Base-by-base conservation (phyloP, 2,329 filamentous ascomycete genomes). In the Xylariaceae sp. region DNA sequence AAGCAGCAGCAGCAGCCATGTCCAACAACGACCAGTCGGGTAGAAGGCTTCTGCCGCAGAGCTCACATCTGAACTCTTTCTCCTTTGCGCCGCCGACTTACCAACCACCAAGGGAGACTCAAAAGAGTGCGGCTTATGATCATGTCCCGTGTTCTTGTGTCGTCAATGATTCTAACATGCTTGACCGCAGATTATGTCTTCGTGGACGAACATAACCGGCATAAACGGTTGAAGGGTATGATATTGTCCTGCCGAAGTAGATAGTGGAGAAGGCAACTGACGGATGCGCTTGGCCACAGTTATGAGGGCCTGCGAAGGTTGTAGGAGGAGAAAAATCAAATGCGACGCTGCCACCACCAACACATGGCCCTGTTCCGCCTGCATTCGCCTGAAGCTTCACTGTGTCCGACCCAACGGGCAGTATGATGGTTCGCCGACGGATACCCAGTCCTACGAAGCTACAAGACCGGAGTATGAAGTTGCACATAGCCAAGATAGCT, bases 261-360 rank as follows among this genome's bases (percentile, higher is more conserved):
- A 53, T 44, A 40, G 43, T 23, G 19, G 29, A 53, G 29, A 44
- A 44, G 37, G 21, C 54, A 57, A 51, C 65, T 67, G 63, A 70
- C 59, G n/a, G 41, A 32, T 47, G 42, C 50, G 46, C 45, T 32
- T 50, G 52, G 40, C 47, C 46, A 48, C 63, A 96, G 93, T 97
- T 50, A 97, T 96, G 92, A 88, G 95, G 79, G 95, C 93, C 54
- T 98, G 93, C 74, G 93, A 97, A 77, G 93, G 93, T 58, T 98
- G 93, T 71, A 85, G 93, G 60, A 88, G 92, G 75, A 86, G 93
- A 69, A 99, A 99, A 76, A 99, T 99, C 72, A 96, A 96, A 74
- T 99, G 93, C 77, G 95, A 98, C 77, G 92, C 93, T 50, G 93
- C 93, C 19, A 96, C 93, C 14, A 97, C 93, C 41, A 97, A 98